Evolutionary conservation across 164 flowering plant species (phyloP), one percentile per base, ranked within the genome.

Genomic region (Tetrastigma voinierianum): DNA sequence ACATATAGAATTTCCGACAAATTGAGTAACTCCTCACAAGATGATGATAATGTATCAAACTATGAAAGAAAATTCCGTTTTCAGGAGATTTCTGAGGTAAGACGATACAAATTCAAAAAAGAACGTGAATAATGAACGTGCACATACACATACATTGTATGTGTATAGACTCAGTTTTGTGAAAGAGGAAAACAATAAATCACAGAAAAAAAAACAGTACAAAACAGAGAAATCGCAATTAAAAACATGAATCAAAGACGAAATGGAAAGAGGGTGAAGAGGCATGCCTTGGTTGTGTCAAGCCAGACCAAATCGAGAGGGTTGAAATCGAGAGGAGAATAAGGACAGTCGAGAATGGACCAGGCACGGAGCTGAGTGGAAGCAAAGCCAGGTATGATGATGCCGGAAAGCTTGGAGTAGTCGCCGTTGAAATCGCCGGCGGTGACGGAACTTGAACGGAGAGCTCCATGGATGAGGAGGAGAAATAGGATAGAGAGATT

Each of bases 251-350:
- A 10, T 44, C 43, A 25, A 13, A 1, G 43, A 58, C 19, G 59
- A 17, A 51, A 23, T 67, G 11, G 40, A 11, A 11, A 18, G 13
- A n/a, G 47, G 43, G 32, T 16, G 2, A 57, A 66, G 46, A 21
- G 21, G 17, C 53, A 21, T 78, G 92, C 99, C 80, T 88, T 95
- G 73, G 96, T 89, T 64, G 86, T 76, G 76, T 95, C 98, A 44
- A 95, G 96, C 97, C 98, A 95, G 67, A 95, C 97, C 32, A 88
- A 69, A 71, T 95, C 98, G 70, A 95, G 98, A 47, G 98, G 98
- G 68, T 95, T 92, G 86, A 95, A 95, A 82, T 92, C 97, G 73
- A 95, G 91, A n/a, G 97, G 98, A 47, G 97, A 89, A 84, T 81
- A 95, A 16, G 98, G 97, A 71, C 98, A 95, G 73, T 95, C 97